These are phyloP conservation scores for Chlamydomonas schloesseri DNA, from an alignment of 139 green algal genomes.

Conservation along the genomic window DNA sequence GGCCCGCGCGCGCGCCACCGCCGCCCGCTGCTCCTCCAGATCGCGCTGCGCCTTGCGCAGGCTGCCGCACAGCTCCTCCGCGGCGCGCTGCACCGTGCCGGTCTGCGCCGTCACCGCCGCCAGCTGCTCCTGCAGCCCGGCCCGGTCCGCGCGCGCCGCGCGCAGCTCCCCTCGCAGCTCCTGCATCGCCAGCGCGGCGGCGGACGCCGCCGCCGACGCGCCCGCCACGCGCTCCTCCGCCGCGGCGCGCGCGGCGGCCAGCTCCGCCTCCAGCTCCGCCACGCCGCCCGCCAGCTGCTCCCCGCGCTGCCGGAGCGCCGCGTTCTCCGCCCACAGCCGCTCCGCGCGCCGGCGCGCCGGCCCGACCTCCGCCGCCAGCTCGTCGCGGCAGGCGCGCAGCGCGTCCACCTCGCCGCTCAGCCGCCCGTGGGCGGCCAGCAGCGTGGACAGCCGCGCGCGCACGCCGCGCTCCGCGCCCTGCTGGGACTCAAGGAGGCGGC, in stretches of 20 bases:
- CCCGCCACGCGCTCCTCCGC: background rate
- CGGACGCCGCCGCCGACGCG: background rate
- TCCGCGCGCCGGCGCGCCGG: background rate
- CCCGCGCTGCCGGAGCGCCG: background rate
- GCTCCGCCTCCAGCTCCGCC: background rate
- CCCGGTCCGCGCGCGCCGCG: background rate
- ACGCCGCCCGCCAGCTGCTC: background rate
- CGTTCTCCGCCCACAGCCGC: constrained; percentile 28
- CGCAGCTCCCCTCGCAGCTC: background rate
- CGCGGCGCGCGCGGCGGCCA: background rate
- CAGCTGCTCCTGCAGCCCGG: constrained; percentile 30
- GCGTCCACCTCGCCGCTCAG: constrained; percentile 16
- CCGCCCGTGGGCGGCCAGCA: background rate
- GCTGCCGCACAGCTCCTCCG: constrained; percentile 16
- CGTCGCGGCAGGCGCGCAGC: background rate
- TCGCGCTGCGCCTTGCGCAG: background rate
- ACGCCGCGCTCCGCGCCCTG: background rate
- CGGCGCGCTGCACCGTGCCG: background rate
- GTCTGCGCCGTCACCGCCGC: constrained; percentile 8
- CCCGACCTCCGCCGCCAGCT: constrained; percentile 9
- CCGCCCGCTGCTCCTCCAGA: background rate
- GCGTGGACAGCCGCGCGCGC: background rate
- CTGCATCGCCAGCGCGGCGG: background rate
- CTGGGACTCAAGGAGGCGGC: background rate
- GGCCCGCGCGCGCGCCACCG: background rate